Evolutionary conservation across 345 rosid species (phyloP), one percentile per base, ranked within the genome.

Genomic region (Hibiscus mutabilis): DNA sequence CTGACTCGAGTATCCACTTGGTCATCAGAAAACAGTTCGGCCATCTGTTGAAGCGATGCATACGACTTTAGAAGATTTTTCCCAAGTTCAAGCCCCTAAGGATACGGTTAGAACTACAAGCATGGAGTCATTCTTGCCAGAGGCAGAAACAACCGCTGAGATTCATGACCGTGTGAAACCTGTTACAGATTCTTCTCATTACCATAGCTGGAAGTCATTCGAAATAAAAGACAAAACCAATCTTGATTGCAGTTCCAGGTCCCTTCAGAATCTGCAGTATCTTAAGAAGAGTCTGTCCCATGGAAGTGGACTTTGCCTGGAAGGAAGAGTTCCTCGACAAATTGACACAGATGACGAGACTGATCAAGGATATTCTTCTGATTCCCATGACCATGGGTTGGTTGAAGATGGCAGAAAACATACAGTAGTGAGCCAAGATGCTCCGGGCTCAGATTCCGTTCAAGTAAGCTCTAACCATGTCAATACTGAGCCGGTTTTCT

Each of bases 281-380:
- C 81, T 91, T 60, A 88, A 85, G 87, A 95, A 89, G 77, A 87
- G 92, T 69, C 87, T 74, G 64, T 95, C 99, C 66, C 84, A 82
- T 19, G 97, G 95, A 57, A 82, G 84, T 81, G 79, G 77, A 63
- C 78, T 88, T 16, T 87, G 84, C 79, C 73, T 75, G 71, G 83
- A 83, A 70, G 88, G 86, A 51, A 80, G 76, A 46, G 66, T 65
- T 53, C 68, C 66, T 60, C 49, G 31, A 18, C 84, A 86, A 53
- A 61, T 70, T 77, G 86, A 81, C 19, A 59, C 61, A 0, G 90
- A 88, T 4, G 85, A 79, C 65, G 90, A 79, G 62, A 82, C 75
- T 16, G 88, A 82, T 58, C 89, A 69, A 53, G 82, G 79, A 55
- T 82, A 76, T 71, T 84, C 85, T 65, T 85, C 84, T 49, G 84